Evolutionary conservation across 345 rosid species (phyloP), one percentile per base, ranked within the genome.

Genomic region (Limnanthes douglasii): DNA sequence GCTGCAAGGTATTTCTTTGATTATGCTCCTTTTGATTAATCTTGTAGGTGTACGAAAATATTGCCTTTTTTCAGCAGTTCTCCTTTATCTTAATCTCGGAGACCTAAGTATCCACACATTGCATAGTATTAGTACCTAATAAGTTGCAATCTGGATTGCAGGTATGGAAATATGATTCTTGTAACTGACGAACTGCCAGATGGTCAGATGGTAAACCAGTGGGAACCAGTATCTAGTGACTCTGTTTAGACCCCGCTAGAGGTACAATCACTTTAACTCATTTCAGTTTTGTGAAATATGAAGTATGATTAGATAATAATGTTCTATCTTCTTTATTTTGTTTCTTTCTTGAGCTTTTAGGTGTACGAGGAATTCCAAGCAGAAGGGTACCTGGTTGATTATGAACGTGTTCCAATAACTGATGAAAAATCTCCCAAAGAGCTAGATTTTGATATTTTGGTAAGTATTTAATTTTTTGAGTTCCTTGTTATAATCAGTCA

Each of bases 141-240:
- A n/a, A n/a, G n/a, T n/a, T 22, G 20, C 33, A 48, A 50, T 50
- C 61, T 51, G 43, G 52, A 7, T 66, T 34, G 43, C 92, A 90
- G 95, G 57, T 90, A 76, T 59, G 95, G 86, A 50, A 79, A 83
- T 64, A 90, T 83, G 72, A 83, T 90, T 64, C 95, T 83, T 46
- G 98, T 90, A 56, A 90, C 95, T 27, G 95, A 83, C 70, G 98
- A 90, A 68, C 76, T 90, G 41, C 92, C 98, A 26, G 86, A 79
- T 72, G 95, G 95, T 65, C 95, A 79, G 66, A 79, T 83, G 84
- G 98, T 83, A 44, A 95, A 90, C 61, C 98, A 79, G 28, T 90
- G 95, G 95, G 98, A 83, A 64, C 82, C 86, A 31, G 92, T 90
- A 15, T 83, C 86, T 11, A 18, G 50, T 50, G 86, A 72, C 72